These are phyloP conservation scores for Xerocomellus chrysenteron DNA, from an alignment of 768 basidiomycete genomes.

Conservation along the genomic window DNA sequence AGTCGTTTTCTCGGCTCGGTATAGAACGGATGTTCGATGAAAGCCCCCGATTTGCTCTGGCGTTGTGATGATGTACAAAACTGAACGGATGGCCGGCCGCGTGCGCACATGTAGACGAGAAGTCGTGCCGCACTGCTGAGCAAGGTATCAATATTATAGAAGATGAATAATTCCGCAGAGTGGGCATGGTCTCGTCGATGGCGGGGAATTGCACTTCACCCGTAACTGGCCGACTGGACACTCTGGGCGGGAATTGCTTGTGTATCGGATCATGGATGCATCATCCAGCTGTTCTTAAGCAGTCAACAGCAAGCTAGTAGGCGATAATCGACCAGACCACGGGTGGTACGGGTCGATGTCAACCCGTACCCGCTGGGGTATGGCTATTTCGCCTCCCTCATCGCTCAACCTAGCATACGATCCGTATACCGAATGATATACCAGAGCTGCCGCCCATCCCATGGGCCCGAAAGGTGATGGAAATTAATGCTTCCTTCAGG, in stretches of 20 bases:
- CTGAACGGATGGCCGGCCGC: constrained; percentile 12
- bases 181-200: constrained; percentile 37
- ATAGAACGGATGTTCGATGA: constrained; percentile 45
- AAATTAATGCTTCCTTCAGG: too few species aligned
- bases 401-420: too few species aligned
- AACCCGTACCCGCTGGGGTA: background rate
- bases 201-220: constrained; percentile 24
- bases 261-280: too few species aligned
- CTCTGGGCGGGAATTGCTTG: too few species aligned
- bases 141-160: background rate
- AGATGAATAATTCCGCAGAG: background rate
- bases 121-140: constrained; percentile 14
- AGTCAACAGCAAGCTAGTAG: too few species aligned
- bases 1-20: constrained; percentile 59
- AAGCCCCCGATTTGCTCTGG: background rate
- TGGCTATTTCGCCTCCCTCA: too few species aligned
- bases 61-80: constrained; percentile 12
- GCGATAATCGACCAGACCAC: background rate
- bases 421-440: too few species aligned
- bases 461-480: too few species aligned
- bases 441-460: too few species aligned
- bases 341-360: background rate
- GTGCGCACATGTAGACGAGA: background rate
- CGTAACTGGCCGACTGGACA: too few species aligned
- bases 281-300: too few species aligned